Percentiles rank a stretch among this genome's conserved stretches.
phyloP scores from a whole-genome alignment of 805 yeast species.

The Wickerhamomyces rabaulensis region DNA sequence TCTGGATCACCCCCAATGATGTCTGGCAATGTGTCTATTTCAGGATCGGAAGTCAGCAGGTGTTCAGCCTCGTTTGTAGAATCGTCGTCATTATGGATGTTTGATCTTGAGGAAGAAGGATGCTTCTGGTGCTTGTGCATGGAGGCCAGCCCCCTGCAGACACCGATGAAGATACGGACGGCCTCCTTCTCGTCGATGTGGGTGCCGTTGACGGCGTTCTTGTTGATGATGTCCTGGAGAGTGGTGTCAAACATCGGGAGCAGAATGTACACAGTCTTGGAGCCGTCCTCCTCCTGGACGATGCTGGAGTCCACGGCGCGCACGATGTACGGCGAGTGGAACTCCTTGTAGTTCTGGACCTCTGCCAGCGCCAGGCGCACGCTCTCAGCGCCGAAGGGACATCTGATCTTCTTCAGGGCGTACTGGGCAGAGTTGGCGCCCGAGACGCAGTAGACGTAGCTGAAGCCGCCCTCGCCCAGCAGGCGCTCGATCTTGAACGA shows the following conservation, averaged over 20 bases:
- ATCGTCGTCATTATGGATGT: slow-evolving; percentile 7
- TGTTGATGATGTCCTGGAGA: slow-evolving; percentile 74
- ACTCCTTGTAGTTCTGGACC: slow-evolving; percentile 67
- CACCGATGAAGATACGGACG: slow-evolving; percentile 55
- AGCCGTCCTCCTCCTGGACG: slow-evolving; percentile 71
- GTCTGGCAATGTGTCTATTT: slow-evolving; percentile 19
- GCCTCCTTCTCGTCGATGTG: slow-evolving; percentile 60
- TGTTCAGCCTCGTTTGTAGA: slow-evolving; percentile 18
- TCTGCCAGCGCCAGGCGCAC: slow-evolving; percentile 73
- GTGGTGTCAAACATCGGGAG: slow-evolving; percentile 73
- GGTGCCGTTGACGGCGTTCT: slow-evolving; percentile 49
- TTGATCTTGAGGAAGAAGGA: slow-evolving; percentile 3
- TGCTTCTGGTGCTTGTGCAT: slow-evolving; percentile 47
- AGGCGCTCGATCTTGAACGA: slow-evolving; percentile 59
- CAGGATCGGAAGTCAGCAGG: slow-evolving; percentile 19
- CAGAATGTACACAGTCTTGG: slow-evolving; percentile 70
- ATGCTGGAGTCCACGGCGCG: slow-evolving; percentile 66
- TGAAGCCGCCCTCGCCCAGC: slow-evolving; percentile 89
- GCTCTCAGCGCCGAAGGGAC: slow-evolving; percentile 81
- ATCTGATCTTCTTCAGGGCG: slow-evolving; percentile 81
- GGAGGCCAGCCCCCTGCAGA: slow-evolving; percentile 67
- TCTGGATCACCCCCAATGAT: slow-evolving; percentile 19
- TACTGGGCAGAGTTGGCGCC: slow-evolving; percentile 41
- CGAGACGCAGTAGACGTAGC: slow-evolving; percentile 78
- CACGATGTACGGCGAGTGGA: slow-evolving; percentile 62